phyloP scores from a whole-genome alignment of 495 filamentous ascomycete species.

The Trichoderma parareesei region DNA sequence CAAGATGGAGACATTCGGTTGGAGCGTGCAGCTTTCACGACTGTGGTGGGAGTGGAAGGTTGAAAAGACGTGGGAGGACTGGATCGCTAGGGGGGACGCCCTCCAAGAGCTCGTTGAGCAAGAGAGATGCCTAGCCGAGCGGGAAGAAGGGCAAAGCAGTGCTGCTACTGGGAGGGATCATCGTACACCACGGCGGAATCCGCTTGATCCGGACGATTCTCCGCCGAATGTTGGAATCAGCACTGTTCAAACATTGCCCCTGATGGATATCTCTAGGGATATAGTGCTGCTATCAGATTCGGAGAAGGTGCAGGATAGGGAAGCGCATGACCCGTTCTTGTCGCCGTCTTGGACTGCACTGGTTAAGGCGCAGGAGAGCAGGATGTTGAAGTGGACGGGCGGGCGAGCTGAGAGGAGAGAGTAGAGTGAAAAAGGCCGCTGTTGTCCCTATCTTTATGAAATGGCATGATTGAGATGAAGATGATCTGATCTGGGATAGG shows the following conservation, averaged over 20 bases:
- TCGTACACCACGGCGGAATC: neutral
- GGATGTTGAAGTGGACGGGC: neutral
- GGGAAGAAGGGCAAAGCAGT: conserved; percentile 20
- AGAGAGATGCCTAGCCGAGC: conserved; percentile 30
- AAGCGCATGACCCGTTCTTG: conserved; percentile 7
- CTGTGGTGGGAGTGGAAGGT: conserved; percentile 8
- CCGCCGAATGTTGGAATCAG: neutral
- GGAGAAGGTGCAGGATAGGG: neutral
- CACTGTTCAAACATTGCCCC: neutral
- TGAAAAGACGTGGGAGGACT: conserved; percentile 17
- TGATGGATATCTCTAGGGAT: neutral
- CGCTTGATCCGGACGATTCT: neutral
- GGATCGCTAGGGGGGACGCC: conserved; percentile 27
- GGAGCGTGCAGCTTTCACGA: neutral
- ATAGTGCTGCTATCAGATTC: neutral
- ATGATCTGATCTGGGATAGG: neutral
- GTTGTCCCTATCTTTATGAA: neutral
- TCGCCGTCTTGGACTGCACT: neutral
- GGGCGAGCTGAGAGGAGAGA: neutral
- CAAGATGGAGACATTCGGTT: conserved; percentile 6
- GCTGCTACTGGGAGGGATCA: neutral
- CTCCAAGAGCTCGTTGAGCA: conserved; percentile 36
- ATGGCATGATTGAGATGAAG: neutral
- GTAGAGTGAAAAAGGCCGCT: neutral
- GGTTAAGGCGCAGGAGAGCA: neutral